Percentiles rank a stretch among this genome's conserved stretches.
These are phyloP conservation scores for Nannochloropsis salina DNA, from an alignment of 108 stramenopile genomes.

Conservation along the genomic window DNA sequence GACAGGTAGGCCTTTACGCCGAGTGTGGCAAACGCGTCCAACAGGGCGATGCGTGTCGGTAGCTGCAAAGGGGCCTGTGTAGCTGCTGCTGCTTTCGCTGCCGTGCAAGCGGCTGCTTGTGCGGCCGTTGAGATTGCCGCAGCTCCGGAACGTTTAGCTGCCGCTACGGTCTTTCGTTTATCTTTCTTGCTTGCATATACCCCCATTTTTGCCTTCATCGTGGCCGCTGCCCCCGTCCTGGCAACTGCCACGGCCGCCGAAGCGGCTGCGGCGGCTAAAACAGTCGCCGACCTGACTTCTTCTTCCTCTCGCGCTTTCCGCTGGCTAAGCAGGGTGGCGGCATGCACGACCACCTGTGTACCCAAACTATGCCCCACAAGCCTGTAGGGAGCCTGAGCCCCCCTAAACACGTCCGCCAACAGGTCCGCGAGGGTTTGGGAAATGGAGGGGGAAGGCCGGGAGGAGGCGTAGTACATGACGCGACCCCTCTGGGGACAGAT, in stretches of 20 bases:
- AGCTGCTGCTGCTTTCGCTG: background rate
- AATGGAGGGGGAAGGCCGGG: background rate
- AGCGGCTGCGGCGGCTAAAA: background rate
- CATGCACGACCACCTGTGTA: background rate
- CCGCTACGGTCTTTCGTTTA: background rate
- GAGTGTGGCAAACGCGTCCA: background rate
- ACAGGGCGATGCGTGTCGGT: background rate
- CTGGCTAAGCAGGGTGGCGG: conserved; percentile 16
- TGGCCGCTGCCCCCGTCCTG: background rate
- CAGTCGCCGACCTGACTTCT: background rate
- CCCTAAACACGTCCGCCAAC: background rate
- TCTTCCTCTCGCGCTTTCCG: background rate
- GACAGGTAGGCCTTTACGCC: background rate
- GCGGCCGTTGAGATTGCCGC: background rate
- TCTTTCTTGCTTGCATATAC: background rate
- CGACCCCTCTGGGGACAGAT: background rate
- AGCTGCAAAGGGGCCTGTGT: background rate
- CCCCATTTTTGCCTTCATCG: background rate
- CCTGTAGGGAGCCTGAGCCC: background rate
- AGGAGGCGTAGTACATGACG: conserved; percentile 17
- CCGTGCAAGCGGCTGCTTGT: background rate
- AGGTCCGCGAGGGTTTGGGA: background rate
- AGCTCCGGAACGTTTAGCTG: background rate
- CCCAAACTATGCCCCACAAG: background rate
- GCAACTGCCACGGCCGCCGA: background rate